Percentiles rank a stretch among this genome's conserved stretches.
Evolutionary conservation across 495 filamentous ascomycete species (phyloP).

Genomic region (Endocarpon pusillum): DNA sequence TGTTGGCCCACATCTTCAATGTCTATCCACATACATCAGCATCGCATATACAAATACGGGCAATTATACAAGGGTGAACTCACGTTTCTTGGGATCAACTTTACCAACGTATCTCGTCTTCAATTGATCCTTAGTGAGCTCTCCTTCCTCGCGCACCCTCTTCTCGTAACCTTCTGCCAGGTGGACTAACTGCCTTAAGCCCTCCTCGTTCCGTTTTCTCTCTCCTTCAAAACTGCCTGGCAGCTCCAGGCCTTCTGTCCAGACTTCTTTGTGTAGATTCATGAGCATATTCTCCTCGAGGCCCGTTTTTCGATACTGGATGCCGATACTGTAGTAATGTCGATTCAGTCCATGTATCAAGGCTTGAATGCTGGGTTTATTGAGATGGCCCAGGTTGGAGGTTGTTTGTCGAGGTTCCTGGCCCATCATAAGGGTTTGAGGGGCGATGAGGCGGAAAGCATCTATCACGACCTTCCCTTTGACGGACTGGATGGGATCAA

Average conservation of each 20-base stretch:
- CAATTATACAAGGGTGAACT: slow-evolving; percentile 9
- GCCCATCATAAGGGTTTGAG: slow-evolving; percentile 94
- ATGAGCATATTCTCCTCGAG: slow-evolving; percentile 99
- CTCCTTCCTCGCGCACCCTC: slow-evolving; percentile 93
- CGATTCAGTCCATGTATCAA: slow-evolving; percentile 95
- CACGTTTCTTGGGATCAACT: slow-evolving; percentile 95
- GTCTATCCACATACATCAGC: slow-evolving; percentile 31
- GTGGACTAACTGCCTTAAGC: slow-evolving; percentile 69
- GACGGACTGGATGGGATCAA: slow-evolving; percentile 96
- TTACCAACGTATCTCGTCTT: slow-evolving; percentile 99
- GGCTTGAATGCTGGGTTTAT: slow-evolving; percentile 98
- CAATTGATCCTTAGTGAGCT: slow-evolving; percentile 89
- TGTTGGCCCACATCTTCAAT: slow-evolving; percentile 89
- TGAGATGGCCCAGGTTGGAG: slow-evolving; percentile 91
- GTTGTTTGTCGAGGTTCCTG: slow-evolving; percentile 98
- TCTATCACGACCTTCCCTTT: slow-evolving; percentile 99
- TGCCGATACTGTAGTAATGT: slow-evolving; percentile 97
- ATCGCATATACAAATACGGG: not conserved
- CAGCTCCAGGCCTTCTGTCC: slow-evolving; percentile 96
- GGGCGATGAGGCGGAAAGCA: slow-evolving; percentile 97
- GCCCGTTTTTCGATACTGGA: slow-evolving; percentile 94
- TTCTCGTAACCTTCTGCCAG: slow-evolving; percentile 96
- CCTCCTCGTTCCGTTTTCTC: slow-evolving; percentile 64
- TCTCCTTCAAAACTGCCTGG: slow-evolving; percentile 85
- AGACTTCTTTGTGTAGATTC: slow-evolving; percentile 98